These are phyloP conservation scores for Cardiospermum halicacabum DNA, from an alignment of 345 rosid species.

Conservation along the genomic window DNA sequence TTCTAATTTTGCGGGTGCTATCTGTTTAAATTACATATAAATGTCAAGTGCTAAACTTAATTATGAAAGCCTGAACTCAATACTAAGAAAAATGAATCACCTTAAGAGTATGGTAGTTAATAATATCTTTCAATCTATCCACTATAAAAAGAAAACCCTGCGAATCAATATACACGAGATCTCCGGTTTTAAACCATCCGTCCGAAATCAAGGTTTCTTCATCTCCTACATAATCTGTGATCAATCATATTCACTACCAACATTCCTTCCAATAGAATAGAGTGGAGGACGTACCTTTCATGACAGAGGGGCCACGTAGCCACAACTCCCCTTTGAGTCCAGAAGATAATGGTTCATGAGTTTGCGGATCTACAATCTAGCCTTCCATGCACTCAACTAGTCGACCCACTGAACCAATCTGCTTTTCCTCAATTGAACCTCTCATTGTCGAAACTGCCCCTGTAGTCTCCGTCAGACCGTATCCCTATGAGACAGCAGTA, in stretches of 20 bases:
- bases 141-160: constrained; percentile 65
- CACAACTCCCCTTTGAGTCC: constrained; percentile 83
- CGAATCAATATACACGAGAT: constrained; percentile 72
- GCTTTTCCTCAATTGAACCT: constrained; percentile 43
- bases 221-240: constrained; percentile 77
- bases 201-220: constrained; percentile 70
- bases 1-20: constrained; percentile 89
- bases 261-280: too few relatives aligned
- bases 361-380: constrained; percentile 72
- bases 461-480: neutral
- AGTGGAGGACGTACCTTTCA: constrained; percentile 70
- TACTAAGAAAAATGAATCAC: constrained; percentile 30
- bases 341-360: constrained; percentile 64
- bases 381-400: constrained; percentile 64
- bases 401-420: constrained; percentile 63
- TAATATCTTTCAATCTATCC: constrained; percentile 83
- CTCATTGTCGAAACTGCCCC: neutral
- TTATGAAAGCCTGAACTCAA: too few relatives aligned
- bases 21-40: constrained; percentile 46
- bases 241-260: too few relatives aligned
- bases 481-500: neutral
- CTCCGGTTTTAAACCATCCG: constrained; percentile 95
- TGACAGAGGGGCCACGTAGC: constrained; percentile 73
- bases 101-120: constrained; percentile 94
- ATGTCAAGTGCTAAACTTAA: too few relatives aligned